A percentile compares a stretch with the other conserved stretches of the same genome.
Evolutionary conservation across 129 eudicot species (phyloP).

Genomic region (Kitagawia praeruptora): DNA sequence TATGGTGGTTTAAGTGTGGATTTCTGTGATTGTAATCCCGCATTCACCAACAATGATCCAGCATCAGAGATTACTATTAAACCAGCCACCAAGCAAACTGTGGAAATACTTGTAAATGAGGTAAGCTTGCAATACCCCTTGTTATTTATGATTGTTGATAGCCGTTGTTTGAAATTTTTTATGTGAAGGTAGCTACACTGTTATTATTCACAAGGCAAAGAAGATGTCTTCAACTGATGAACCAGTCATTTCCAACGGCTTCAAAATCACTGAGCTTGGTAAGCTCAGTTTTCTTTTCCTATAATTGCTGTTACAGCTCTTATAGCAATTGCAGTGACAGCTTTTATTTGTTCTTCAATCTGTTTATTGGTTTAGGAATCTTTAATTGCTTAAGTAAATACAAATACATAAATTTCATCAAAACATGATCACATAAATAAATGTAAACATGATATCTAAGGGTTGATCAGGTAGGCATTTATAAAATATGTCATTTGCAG

Average conservation of each 20-base stretch:
- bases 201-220: conserved; percentile 56
- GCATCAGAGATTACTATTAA: conserved; percentile 69
- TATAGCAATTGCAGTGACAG: too few species aligned
- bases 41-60: conserved; percentile 70
- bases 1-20: conserved; percentile 82
- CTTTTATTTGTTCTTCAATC: too few species aligned
- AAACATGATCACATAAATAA: too few species aligned
- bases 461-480: too few species aligned
- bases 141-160: neutral
- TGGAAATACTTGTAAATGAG: conserved; percentile 76
- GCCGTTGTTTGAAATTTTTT: too few species aligned
- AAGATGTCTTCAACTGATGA: conserved; percentile 56
- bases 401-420: too few species aligned
- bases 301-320: too few species aligned
- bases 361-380: too few species aligned
- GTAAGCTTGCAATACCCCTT: conserved; percentile 21
- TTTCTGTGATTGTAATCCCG: conserved; percentile 64
- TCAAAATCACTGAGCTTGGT: conserved; percentile 63
- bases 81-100: conserved; percentile 76
- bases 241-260: conserved; percentile 62
- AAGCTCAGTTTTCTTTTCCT: too few species aligned
- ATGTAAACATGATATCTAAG: too few species aligned
- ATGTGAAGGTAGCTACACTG: conserved; percentile 44
- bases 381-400: too few species aligned
- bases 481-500: too few species aligned